phyloP scores from a whole-genome alignment of 2,329 filamentous ascomycete species.

The Diaporthe australafricana region DNA sequence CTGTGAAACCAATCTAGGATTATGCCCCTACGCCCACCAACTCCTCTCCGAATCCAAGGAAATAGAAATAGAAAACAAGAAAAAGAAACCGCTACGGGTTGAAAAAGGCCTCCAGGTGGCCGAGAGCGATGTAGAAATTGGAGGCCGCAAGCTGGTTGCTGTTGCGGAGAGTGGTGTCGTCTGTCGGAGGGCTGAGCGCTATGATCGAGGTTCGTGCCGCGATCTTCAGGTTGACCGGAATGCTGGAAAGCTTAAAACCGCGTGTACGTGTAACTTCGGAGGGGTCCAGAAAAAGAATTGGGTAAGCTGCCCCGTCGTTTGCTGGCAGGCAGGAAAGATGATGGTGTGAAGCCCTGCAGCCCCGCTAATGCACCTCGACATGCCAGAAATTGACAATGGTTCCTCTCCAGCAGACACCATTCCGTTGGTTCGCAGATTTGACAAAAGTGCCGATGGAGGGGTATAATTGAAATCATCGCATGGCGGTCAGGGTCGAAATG shows the following conservation, averaged over 20 bases:
- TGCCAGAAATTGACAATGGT: constrained; percentile 26
- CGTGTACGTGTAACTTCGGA: constrained; percentile 17
- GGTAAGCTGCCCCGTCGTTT: not conserved
- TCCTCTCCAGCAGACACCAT: constrained; percentile 21
- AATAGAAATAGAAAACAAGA: not conserved
- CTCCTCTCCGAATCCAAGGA: constrained; percentile 2
- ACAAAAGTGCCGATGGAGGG: constrained; percentile 23
- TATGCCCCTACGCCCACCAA: constrained; percentile 1
- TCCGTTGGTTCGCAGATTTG: constrained; percentile 28
- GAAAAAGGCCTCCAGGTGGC: not conserved
- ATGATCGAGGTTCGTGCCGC: constrained; percentile 24
- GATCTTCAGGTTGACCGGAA: constrained; percentile 22
- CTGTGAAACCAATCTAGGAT: constrained; percentile 4
- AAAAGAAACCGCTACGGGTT: too few species aligned
- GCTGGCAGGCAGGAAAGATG: constrained; percentile 21
- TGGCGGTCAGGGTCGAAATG: not conserved
- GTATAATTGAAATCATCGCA: constrained; percentile 28
- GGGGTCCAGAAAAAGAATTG: constrained; percentile 26
- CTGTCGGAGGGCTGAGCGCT: not conserved
- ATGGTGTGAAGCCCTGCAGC: constrained; percentile 33
- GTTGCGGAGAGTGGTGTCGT: constrained; percentile 1
- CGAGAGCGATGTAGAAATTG: not conserved
- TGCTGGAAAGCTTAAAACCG: constrained; percentile 23
- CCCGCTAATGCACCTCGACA: constrained; percentile 34
- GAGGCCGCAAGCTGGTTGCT: not conserved